Evolutionary conservation across 2,329 filamentous ascomycete genomes (phyloP).

Genomic region (Pseudocercospora macadamiae): DNA sequence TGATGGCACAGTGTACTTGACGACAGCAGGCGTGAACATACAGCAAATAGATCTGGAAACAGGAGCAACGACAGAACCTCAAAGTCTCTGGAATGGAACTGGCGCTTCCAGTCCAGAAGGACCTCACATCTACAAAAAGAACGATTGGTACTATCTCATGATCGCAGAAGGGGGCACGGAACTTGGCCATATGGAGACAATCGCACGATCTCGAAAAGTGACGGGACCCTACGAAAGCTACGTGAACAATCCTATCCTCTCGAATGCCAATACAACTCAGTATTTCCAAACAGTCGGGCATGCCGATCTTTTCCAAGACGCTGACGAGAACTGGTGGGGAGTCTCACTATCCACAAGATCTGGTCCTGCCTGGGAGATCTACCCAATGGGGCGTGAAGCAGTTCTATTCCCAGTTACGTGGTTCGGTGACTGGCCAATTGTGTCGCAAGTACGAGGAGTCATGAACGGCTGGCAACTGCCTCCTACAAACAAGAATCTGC

Average conservation of each 20-base stretch:
- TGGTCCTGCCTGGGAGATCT: slow-evolving; percentile 47
- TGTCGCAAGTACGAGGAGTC: slow-evolving; percentile 46
- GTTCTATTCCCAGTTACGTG: slow-evolving; percentile 55
- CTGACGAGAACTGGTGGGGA: slow-evolving; percentile 57
- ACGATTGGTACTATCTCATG: slow-evolving; percentile 42
- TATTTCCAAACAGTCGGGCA: slow-evolving; percentile 59
- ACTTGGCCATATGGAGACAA: slow-evolving; percentile 44
- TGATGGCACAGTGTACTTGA: slow-evolving; percentile 57
- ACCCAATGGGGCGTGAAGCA: slow-evolving; percentile 59
- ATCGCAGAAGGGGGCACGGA: slow-evolving; percentile 45
- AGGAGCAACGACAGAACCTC: slow-evolving; percentile 29
- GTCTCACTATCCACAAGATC: slow-evolving; percentile 52
- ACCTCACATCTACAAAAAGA: slow-evolving; percentile 44
- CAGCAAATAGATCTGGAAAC: slow-evolving; percentile 40
- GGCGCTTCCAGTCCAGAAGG: slow-evolving; percentile 40
- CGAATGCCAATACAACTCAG: slow-evolving; percentile 30
- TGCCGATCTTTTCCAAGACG: slow-evolving; percentile 60
- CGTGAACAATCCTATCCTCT: slow-evolving; percentile 33
- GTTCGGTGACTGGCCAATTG: slow-evolving; percentile 47
- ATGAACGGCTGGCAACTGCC: slow-evolving; percentile 52
- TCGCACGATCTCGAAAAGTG: slow-evolving; percentile 43
- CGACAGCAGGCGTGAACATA: slow-evolving; percentile 38
- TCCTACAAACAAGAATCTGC: slow-evolving; percentile 36
- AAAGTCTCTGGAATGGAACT: slow-evolving; percentile 43
- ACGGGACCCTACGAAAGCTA: slow-evolving; percentile 36